phyloP scores from a whole-genome alignment of 1,284 basidiomycete genomes.

The Sutorius eximius region DNA sequence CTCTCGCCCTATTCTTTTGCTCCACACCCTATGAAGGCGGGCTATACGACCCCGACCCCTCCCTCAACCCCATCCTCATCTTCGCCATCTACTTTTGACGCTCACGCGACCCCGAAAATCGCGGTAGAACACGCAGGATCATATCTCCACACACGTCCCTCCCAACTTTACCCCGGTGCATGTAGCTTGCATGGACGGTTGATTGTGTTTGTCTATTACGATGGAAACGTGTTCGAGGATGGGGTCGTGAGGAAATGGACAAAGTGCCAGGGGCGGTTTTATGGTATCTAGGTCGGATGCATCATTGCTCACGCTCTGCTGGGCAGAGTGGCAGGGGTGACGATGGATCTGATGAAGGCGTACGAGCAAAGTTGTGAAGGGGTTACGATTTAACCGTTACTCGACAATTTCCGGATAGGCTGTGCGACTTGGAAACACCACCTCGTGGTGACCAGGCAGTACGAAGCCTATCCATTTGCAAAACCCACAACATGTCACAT shows the following conservation, averaged over 20 bases:
- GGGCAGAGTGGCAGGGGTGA: background rate
- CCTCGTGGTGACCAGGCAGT: too few species aligned
- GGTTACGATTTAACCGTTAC: background rate
- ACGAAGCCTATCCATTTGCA: too few species aligned
- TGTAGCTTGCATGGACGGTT: conserved; percentile 17
- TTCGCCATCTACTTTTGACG: background rate
- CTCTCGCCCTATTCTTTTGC: conserved; percentile 20
- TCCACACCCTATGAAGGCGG: conserved; percentile 21
- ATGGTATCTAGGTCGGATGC: conserved; percentile 38
- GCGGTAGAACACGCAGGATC: conserved; percentile 13
- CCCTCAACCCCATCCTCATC: conserved; percentile 1
- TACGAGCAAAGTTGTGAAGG: background rate
- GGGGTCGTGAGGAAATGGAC: conserved; percentile 40
- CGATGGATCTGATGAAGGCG: background rate
- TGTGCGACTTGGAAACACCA: too few species aligned
- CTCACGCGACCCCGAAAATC: background rate
- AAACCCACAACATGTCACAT: too few species aligned
- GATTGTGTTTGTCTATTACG: conserved; percentile 39
- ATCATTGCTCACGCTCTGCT: background rate
- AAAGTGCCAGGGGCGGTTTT: conserved; percentile 40
- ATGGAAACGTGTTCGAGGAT: conserved; percentile 43
- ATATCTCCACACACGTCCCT: conserved; percentile 43
- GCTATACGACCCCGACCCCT: conserved; percentile 14
- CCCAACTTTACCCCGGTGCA: conserved; percentile 50
- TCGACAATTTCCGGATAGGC: too few species aligned